Conservation (phyloP, 176 grass and related monocot genomes). For the bread wheat (Triticum aestivum) region IWGSC_CS_RefSeq_v2.1 NC_057794.1:518069417-518069916, state of each 20-base stretch:
- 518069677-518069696: slow-evolving; percentile 70
- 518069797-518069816: neutral
- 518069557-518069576: slow-evolving; percentile 60
- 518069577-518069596: slow-evolving; percentile 61
- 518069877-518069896: no score
- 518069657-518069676: slow-evolving; percentile 94
- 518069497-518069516: slow-evolving; percentile 81
- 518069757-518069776: slow-evolving; percentile 69
- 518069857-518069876: no score
- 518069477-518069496: slow-evolving; percentile 84
- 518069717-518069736: slow-evolving; percentile 93
- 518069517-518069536: slow-evolving; percentile 83
- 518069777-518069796: slow-evolving; percentile 52
- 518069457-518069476: slow-evolving; percentile 61
- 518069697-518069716: slow-evolving; percentile 88
- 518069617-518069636: slow-evolving; percentile 64
- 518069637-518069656: slow-evolving; percentile 58
- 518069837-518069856: no score
- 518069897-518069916: neutral
- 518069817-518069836: no score
- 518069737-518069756: slow-evolving; percentile 52
- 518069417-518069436: slow-evolving; percentile 74
- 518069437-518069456: slow-evolving; percentile 85
- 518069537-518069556: slow-evolving; percentile 36
- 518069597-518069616: slow-evolving; percentile 83